A percentile compares a stretch with the other conserved stretches of the same genome.
Evolutionary conservation across 331 rosid genomes (phyloP).

Genomic region (Cucumis variabilis): DNA sequence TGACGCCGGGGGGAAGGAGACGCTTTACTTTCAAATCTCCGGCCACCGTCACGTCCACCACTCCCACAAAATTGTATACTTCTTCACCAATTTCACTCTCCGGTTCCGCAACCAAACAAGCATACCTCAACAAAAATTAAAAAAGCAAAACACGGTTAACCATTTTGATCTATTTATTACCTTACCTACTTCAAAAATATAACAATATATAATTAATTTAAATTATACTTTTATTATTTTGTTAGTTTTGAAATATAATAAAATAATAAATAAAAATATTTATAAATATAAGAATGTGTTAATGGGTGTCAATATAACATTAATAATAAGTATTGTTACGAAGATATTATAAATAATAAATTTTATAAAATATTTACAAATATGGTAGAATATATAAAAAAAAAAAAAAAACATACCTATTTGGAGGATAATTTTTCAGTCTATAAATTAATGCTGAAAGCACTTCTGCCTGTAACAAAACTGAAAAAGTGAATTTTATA

Average conservation of each 20-base stretch:
- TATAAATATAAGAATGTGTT: too few relatives aligned
- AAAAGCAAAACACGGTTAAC: background rate
- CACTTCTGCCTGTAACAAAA: conserved; percentile 29
- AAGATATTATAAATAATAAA: too few relatives aligned
- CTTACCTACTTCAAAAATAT: too few relatives aligned
- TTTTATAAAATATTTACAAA: too few relatives aligned
- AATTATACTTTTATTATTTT: too few relatives aligned
- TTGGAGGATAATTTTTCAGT: background rate
- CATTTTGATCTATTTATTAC: background rate
- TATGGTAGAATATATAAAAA: too few relatives aligned
- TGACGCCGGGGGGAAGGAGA: conserved; percentile 60
- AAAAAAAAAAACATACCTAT: background rate
- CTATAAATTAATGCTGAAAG: conserved; percentile 13
- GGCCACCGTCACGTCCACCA: conserved; percentile 66
- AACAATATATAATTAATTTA: too few relatives aligned
- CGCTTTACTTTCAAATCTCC: conserved; percentile 61
- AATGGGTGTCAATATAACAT: too few relatives aligned
- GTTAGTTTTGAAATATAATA: too few relatives aligned
- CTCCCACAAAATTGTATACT: conserved; percentile 63
- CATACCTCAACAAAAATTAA: conserved; percentile 45
- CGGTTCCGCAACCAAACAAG: conserved; percentile 88
- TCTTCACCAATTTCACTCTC: conserved; percentile 35
- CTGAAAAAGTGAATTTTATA: background rate
- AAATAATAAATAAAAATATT: too few relatives aligned
- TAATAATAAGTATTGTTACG: too few relatives aligned